Base-by-base conservation (phyloP, 2,329 filamentous ascomycete genomes). In the Fusarium tjaetaba region DNA sequence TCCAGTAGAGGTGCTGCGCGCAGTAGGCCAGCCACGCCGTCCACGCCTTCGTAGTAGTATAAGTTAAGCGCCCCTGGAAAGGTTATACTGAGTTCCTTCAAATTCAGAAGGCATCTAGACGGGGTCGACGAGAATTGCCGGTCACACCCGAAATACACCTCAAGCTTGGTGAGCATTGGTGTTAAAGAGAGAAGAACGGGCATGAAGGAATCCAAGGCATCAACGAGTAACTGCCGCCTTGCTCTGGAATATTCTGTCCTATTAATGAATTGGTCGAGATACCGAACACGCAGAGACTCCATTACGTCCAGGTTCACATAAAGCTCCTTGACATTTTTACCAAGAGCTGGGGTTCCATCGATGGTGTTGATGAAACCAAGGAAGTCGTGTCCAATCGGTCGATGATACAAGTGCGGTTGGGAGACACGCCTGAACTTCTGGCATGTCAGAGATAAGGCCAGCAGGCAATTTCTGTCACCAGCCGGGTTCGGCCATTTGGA, bases 401-500 rank as follows among this genome's bases (percentile, higher is more conserved):
- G 30, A 9, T 66, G 61, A n/a, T 49, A 59, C 18, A 66, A 32
- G 26, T 65, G n/a, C 1, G 38, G 18, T 1, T 36, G 34, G 4
- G 49, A 14, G 5, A 49, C 28, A 5, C 5, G 18, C 7, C 9
- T 16, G 0, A 66, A 15, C 18, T 11, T 2, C 20, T 39, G 22
- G n/a, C 49, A 51, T 30, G 49, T 43, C 34, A 7, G 11, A 34
- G 42, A n/a, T 2, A 66, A 41, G 9, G 26, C 20, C 3, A 9
- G 2, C 16, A 66, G 13, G 16, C 34, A 58, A 1, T 48, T 7
- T 14, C 18, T 26, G 1, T 22, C n/a, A 8, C 9, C 2, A 5
- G 6, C 5, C n/a, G 10, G 22, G 2, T 10, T 11, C 6, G 13
- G 2, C 20, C n/a, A 2, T 7, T 7, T 0, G 5, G 14, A 15